Conservation (phyloP, 169 alveolate species). For the Cryptosporidium parvum region DNA sequence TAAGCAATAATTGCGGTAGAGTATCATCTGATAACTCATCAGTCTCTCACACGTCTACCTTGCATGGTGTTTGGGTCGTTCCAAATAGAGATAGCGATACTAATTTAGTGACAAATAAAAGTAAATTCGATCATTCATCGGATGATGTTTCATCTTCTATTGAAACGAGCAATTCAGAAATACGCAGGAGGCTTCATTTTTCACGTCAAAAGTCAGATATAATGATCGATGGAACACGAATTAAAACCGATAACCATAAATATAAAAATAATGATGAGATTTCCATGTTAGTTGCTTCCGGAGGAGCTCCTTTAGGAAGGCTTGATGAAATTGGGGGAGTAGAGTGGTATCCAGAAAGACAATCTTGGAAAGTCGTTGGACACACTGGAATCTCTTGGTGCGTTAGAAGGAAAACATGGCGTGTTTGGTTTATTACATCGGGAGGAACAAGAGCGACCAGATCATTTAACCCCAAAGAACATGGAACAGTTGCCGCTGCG, state of each 20-base stretch:
- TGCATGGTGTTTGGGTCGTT: conserved; percentile 60
- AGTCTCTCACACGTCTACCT: conserved; percentile 64
- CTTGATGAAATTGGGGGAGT: conserved; percentile 55
- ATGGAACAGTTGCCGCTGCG: conserved; percentile 76
- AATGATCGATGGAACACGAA: conserved; percentile 1
- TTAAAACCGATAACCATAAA: background rate
- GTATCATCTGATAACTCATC: conserved; percentile 31
- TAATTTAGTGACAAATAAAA: background rate
- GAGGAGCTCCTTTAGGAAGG: conserved; percentile 70
- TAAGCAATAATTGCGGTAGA: background rate
- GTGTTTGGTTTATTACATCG: conserved; percentile 72
- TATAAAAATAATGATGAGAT: conserved; percentile 19
- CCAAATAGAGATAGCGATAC: conserved; percentile 10
- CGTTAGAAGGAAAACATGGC: conserved; percentile 74
- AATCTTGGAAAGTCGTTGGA: conserved; percentile 72
- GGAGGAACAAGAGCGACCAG: conserved; percentile 73
- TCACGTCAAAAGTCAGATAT: conserved; percentile 38
- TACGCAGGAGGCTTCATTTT: conserved; percentile 23
- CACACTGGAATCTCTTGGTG: conserved; percentile 76
- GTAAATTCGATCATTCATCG: conserved; percentile 6
- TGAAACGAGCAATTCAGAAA: conserved; percentile 27
- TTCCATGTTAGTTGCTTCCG: conserved; percentile 72
- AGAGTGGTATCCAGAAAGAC: conserved; percentile 74
- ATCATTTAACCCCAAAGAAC: conserved; percentile 74
- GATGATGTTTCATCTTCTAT: conserved; percentile 10